Conservation (phyloP, 768 basidiomycete genomes). For the Termitomyces sp. region DNA sequence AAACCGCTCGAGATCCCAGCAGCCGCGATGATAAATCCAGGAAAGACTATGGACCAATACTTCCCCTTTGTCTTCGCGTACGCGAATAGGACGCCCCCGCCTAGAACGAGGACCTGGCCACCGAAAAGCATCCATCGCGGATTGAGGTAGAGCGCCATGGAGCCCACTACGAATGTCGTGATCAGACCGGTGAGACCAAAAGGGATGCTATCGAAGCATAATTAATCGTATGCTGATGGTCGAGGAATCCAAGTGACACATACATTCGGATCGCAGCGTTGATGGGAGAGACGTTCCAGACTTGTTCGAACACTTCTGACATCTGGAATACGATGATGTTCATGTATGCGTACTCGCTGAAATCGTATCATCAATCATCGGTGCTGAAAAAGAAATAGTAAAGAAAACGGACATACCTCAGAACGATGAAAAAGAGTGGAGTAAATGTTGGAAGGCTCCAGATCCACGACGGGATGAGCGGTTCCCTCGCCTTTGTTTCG, state of each 20-base stretch:
- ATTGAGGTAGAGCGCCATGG: constrained; percentile 27
- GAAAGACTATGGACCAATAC: constrained; percentile 43
- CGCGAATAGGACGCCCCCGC: constrained; percentile 34
- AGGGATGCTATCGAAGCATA: constrained; percentile 28
- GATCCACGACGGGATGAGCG: constrained; percentile 40
- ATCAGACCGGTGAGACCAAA: constrained; percentile 33
- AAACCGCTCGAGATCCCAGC: constrained; percentile 38
- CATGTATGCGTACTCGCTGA: constrained; percentile 29
- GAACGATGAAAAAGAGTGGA: constrained; percentile 25
- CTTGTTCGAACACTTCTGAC: constrained; percentile 28
- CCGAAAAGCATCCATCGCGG: constrained; percentile 40
- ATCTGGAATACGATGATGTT: constrained; percentile 35
- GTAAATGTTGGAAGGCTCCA: constrained; percentile 32
- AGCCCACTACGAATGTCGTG: constrained; percentile 32
- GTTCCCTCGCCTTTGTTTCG: constrained; percentile 10
- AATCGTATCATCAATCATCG: not conserved
- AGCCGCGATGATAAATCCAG: constrained; percentile 41
- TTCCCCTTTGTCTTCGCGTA: constrained; percentile 30
- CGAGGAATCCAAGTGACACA: not conserved
- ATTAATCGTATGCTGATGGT: not conserved
- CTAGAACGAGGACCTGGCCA: constrained; percentile 31
- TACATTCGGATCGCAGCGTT: constrained; percentile 32
- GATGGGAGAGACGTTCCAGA: constrained; percentile 32
- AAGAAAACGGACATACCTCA: not conserved
- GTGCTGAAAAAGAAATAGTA: no score